Conservation (phyloP, 2,329 filamentous ascomycete species). For the Diaporthe sp. region DNA sequence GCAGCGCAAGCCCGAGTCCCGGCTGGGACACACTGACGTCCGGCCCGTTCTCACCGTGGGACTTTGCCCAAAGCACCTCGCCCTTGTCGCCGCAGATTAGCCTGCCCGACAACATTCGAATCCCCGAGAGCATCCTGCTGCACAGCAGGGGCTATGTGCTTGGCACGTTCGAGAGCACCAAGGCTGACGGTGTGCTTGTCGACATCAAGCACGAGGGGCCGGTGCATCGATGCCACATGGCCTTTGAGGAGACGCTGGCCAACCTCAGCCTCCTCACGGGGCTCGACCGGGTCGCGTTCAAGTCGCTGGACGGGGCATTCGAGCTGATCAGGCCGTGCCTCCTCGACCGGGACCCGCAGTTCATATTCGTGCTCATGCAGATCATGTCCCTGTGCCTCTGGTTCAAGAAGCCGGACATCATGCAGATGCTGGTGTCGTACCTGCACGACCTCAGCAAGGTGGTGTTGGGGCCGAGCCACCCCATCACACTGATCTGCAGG, state of each 20-base stretch:
- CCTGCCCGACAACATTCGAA: slow-evolving; percentile 16
- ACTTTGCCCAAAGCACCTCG: not conserved
- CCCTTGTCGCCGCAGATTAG: slow-evolving; percentile 18
- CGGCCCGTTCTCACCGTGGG: not conserved
- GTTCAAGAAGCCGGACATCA: slow-evolving; percentile 33
- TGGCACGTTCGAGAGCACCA: slow-evolving; percentile 17
- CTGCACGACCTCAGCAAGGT: slow-evolving; percentile 32
- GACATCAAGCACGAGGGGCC: slow-evolving; percentile 35
- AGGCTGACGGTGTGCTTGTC: not conserved
- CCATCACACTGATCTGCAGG: slow-evolving; percentile 18
- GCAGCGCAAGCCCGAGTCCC: not conserved
- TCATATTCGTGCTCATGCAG: slow-evolving; percentile 30
- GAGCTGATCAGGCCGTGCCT: slow-evolving; percentile 32
- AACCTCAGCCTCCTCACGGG: slow-evolving; percentile 27
- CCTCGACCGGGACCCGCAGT: slow-evolving; percentile 22
- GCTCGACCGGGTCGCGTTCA: slow-evolving; percentile 34
- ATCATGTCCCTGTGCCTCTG: slow-evolving; percentile 32
- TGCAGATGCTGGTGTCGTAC: slow-evolving; percentile 32
- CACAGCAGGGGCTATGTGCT: slow-evolving; percentile 30
- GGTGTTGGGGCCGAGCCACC: slow-evolving; percentile 19
- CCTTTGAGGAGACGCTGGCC: slow-evolving; percentile 36
- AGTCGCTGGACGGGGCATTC: slow-evolving; percentile 32
- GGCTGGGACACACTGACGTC: not conserved
- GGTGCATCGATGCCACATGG: slow-evolving; percentile 30
- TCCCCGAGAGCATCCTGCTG: slow-evolving; percentile 34